Percentiles rank a stretch among this genome's conserved stretches.
Evolutionary conservation across 1,284 basidiomycete genomes (phyloP).

Genomic region (Cryptococcus maquisensis): DNA sequence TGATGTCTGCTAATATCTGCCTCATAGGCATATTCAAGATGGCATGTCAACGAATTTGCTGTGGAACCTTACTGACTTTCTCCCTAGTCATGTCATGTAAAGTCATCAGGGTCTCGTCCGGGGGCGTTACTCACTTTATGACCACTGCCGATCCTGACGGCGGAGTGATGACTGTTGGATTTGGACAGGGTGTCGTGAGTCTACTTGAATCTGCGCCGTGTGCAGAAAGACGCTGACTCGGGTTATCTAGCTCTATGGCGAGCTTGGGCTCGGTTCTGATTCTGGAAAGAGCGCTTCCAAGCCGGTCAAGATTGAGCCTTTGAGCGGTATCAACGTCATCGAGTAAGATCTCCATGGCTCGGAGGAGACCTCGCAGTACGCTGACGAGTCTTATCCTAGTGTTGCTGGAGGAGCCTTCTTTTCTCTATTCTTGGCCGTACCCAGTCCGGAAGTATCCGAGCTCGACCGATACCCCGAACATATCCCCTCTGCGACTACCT

Average conservation of each 20-base stretch:
- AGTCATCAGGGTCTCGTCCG: slow-evolving; percentile 62
- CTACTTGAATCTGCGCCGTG: slow-evolving; percentile 3
- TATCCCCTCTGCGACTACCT: slow-evolving; percentile 64
- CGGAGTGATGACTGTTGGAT: slow-evolving; percentile 64
- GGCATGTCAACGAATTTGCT: slow-evolving; percentile 45
- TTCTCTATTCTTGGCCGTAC: slow-evolving; percentile 70
- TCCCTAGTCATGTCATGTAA: slow-evolving; percentile 61
- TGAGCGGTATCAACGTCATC: slow-evolving; percentile 70
- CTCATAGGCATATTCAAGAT: slow-evolving; percentile 66
- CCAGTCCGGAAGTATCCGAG: slow-evolving; percentile 65
- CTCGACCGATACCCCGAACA: slow-evolving; percentile 69
- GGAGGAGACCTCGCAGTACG: background rate
- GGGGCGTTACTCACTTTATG: slow-evolving; percentile 86
- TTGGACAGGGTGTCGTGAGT: slow-evolving; percentile 42
- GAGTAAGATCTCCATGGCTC: slow-evolving; percentile 55
- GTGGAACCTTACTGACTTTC: background rate
- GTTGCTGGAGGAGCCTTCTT: slow-evolving; percentile 81
- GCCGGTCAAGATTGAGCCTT: slow-evolving; percentile 65
- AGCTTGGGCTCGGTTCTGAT: slow-evolving; percentile 74
- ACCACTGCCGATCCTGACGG: slow-evolving; percentile 57
- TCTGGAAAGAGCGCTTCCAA: slow-evolving; percentile 83
- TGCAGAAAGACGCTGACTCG: background rate
- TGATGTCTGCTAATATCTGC: background rate
- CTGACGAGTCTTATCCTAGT: slow-evolving; percentile 49
- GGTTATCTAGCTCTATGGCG: slow-evolving; percentile 26